Percentiles rank a stretch among this genome's conserved stretches.
These are phyloP conservation scores for Alternaria atra DNA, from an alignment of 2,329 filamentous ascomycete species.

Conservation along the genomic window DNA sequence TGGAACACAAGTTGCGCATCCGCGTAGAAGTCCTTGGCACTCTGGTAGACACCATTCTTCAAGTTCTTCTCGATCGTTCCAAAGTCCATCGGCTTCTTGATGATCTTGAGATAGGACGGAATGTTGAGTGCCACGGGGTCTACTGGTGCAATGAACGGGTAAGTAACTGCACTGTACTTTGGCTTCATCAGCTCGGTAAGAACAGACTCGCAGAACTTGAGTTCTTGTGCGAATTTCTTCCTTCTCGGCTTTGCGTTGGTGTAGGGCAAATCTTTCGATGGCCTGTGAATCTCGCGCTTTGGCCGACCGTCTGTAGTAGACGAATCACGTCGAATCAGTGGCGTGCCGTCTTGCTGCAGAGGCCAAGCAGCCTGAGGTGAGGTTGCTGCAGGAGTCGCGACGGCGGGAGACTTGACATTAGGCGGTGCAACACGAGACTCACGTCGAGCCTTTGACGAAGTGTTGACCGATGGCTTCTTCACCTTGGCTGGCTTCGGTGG, in stretches of 20 bases:
- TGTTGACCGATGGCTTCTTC: constrained; percentile 47
- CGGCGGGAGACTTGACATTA: constrained; percentile 57
- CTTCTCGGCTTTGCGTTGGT: constrained; percentile 82
- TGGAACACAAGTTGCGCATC: constrained; percentile 84
- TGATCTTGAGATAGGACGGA: constrained; percentile 88
- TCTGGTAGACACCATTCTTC: constrained; percentile 79
- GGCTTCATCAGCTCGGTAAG: constrained; percentile 78
- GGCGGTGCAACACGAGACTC: constrained; percentile 57
- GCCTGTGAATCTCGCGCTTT: constrained; percentile 92
- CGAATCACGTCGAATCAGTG: constrained; percentile 85
- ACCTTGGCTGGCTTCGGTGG: constrained; percentile 65
- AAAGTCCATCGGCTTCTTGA: constrained; percentile 98
- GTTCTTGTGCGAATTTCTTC: constrained; percentile 86
- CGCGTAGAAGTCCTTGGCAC: constrained; percentile 82
- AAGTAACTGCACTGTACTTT: constrained; percentile 73
- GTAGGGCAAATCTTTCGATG: constrained; percentile 91
- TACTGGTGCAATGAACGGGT: constrained; percentile 82
- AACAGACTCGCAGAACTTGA: constrained; percentile 88
- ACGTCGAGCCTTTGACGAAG: constrained; percentile 54
- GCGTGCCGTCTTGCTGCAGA: constrained; percentile 78
- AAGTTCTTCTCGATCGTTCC: constrained; percentile 82
- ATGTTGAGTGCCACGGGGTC: constrained; percentile 95
- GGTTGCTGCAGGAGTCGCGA: constrained; percentile 48
- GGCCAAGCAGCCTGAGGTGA: constrained; percentile 70
- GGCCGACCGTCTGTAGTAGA: constrained; percentile 80